Base-by-base conservation (phyloP, 208 protist genomes). In the Crithidia sp. region DNA sequence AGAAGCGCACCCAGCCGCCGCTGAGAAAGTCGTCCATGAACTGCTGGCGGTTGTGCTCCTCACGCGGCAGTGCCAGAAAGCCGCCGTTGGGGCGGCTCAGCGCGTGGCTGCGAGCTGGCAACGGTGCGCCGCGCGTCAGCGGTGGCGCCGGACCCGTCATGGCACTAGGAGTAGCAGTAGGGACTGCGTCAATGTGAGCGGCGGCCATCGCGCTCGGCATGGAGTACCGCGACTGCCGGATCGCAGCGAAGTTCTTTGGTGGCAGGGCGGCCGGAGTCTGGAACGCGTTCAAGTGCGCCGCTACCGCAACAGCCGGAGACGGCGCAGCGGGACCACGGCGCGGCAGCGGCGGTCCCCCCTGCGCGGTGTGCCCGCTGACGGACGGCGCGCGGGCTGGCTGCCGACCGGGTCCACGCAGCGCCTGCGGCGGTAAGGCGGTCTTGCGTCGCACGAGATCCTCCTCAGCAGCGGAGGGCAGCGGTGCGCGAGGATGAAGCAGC, bases 1-100 rank as follows among this genome's bases (percentile, higher is more conserved):
- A 96, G 68, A 91, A 91, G 17, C 92, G 87, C 57, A 96, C 89
- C 92, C 92, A 96, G 28, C 82, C 87, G 43, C 92, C 92, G 64
- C 86, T 88, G 10, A 96, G 72, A 63, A 96, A 95, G 47, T 93
- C 86, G 59, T 92, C 85, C 14, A 94, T 66, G 76, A 96, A 96
- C 66, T 91, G 88, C 69, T 88, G 78, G n/a, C 89, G 84, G 65
- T 93, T 77, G 52, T 85, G 75, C 71, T 89, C 79, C 47, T 89
- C 83, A 43, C 82, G 80, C 16, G 92, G 92, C 59, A 96, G 71
- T 8, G 92, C 92, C 40, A 96, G 69, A 71, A 87, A 96, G 7
- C 84, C 89, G 14, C 79, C 85, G 47, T 44, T 64, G 19, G 73
- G 65, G n/a, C 81, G 62, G 49, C 56, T 63, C 57, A 67, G 69